phyloP scores from a whole-genome alignment of 495 filamentous ascomycete genomes.

The Penicillium diatomitis region DNA sequence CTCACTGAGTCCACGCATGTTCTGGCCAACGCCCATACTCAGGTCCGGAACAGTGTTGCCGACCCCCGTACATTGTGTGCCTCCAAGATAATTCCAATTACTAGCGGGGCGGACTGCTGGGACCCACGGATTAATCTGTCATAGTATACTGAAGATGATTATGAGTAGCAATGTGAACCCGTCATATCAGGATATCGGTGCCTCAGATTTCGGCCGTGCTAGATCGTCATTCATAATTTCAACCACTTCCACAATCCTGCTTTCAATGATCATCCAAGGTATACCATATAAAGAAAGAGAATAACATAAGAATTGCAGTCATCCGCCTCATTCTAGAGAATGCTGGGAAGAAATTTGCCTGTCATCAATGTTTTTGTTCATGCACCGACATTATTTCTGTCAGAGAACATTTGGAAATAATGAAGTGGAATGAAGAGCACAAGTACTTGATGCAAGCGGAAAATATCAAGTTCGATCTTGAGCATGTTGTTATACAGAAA shows the following conservation, averaged over 20 bases:
- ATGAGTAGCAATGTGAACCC: no score
- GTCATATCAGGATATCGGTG: background rate
- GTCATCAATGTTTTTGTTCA: no score
- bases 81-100: background rate
- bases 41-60: background rate
- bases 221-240: background rate
- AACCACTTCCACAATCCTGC: background rate
- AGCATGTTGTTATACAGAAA: background rate
- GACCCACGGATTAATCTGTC: background rate
- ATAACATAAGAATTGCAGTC: background rate
- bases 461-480: background rate
- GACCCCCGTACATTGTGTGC: background rate
- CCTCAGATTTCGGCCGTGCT: background rate
- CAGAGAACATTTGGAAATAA: no score
- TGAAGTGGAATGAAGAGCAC: no score
- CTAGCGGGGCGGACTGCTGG: background rate
- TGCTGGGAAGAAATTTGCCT: background rate
- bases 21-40: background rate
- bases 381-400: no score
- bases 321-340: background rate
- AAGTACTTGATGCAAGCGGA: background rate
- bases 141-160: background rate
- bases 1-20: background rate
- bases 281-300: background rate
- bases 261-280: background rate